Percentiles rank a stretch among this genome's conserved stretches.
Evolutionary conservation across 345 rosid species (phyloP).

Genomic region (Carallia brachiata): DNA sequence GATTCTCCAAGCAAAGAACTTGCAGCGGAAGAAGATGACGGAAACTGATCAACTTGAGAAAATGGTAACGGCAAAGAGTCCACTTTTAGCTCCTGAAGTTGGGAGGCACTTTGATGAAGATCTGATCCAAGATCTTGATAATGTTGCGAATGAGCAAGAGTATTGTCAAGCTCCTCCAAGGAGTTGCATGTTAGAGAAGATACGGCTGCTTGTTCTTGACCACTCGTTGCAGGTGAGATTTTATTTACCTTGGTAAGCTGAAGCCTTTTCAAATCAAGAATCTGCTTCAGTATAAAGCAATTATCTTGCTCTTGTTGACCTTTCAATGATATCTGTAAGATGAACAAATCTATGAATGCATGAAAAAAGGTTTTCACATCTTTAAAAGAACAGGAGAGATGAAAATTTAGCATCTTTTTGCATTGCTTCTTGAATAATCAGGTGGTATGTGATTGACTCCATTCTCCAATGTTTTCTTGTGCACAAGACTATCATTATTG

Average conservation of each 20-base stretch:
- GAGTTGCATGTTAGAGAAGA: conserved; percentile 19
- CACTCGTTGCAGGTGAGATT: conserved; percentile 13
- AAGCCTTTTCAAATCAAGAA: conserved; percentile 64
- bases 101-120: conserved; percentile 30
- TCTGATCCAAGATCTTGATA: conserved; percentile 27
- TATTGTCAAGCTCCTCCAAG: conserved; percentile 21
- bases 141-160: conserved; percentile 21
- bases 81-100: conserved; percentile 35
- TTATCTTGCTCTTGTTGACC: conserved; percentile 30
- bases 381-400: conserved; percentile 5
- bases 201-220: conserved; percentile 25
- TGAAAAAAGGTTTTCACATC: background rate
- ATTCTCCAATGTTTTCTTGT: background rate
- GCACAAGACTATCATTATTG: no score
- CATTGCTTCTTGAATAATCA: no score
- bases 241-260: conserved; percentile 41
- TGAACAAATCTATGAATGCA: conserved; percentile 8
- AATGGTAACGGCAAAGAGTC: conserved; percentile 41
- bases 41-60: conserved; percentile 44
- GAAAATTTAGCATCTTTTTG: background rate
- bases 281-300: conserved; percentile 58
- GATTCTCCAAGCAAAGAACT: conserved; percentile 47
- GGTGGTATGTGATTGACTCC: background rate
- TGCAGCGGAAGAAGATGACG: conserved; percentile 44
- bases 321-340: conserved; percentile 32